Evolutionary conservation across 257 asterid genomes (phyloP), one percentile per base, ranked within the genome.

Genomic region (Ajuga chamaepitys): DNA sequence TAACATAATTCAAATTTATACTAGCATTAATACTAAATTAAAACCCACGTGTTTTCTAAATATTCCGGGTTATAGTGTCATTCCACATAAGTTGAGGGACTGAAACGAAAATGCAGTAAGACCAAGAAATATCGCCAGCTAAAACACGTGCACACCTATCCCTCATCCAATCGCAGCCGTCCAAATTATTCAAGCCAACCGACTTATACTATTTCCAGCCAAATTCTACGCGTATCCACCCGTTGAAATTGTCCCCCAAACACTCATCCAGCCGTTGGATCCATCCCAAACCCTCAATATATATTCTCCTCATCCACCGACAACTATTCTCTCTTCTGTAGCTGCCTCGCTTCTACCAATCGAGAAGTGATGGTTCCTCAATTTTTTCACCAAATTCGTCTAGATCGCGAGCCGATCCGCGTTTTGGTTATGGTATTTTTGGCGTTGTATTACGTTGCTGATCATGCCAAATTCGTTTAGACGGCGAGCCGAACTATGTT

Each of bases 201-300:
- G 37, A 30, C 37, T 30, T 30, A 30, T 30, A 30, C 37, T 4
- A 30, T n/a, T n/a, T 9, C 30, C 55, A 54, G 69, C 35, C 68
- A 40, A 85, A 35, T 58, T 22, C 58, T 64, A 32, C 14, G 54
- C 70, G 9, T 26, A 61, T 58, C 79, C 35, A 46, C 16, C 95
- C 83, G 68, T 75, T 51, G n/a, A 66, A 61, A 37, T 47, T 64
- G 45, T 37, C 0, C 30, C n/a, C 56, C 69, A 54, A 0, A 6
- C 8, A 17, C 0, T 55, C 32, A 62, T 30, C 4, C 48, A 77
- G 66, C 88, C 89, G 88, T 81, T 62, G 70, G 81, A 83, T 81
- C 81, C 54, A 12, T 18, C n/a, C 7, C 63, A 4, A 28, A 51
- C 8, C 57, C 46, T 55, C 75, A 5, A 30, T 30, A 30, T 4